A percentile compares a stretch with the other conserved stretches of the same genome.
Evolutionary conservation across 768 basidiomycete species (phyloP).

Genomic region (Pleurotus pulmonarius): DNA sequence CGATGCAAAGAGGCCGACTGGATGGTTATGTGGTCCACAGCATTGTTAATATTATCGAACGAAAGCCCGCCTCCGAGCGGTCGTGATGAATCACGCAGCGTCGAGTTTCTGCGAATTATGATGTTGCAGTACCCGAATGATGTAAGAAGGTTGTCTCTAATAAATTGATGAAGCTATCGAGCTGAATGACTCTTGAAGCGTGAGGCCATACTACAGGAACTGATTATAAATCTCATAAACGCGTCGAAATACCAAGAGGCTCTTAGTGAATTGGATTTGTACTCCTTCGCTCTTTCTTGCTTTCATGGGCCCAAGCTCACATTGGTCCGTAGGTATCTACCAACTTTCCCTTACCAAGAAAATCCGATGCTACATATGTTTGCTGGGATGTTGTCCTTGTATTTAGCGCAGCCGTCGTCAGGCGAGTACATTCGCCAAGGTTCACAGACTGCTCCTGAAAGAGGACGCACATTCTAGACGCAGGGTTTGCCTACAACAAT

Average conservation of each 20-base stretch:
- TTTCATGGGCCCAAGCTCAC: neutral
- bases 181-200: slow-evolving; percentile 40
- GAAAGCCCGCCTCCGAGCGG: slow-evolving; percentile 18
- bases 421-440: too few relatives aligned
- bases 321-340: slow-evolving; percentile 59
- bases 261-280: slow-evolving; percentile 85
- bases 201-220: slow-evolving; percentile 70
- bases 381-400: slow-evolving; percentile 71
- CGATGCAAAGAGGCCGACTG: slow-evolving; percentile 79
- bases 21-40: slow-evolving; percentile 67
- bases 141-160: slow-evolving; percentile 34
- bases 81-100: slow-evolving; percentile 17
- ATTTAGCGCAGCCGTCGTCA: slow-evolving; percentile 43
- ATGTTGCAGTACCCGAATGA: slow-evolving; percentile 67
- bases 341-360: slow-evolving; percentile 84
- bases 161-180: neutral
- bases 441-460: too few relatives aligned
- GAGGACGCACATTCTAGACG: neutral
- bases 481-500: slow-evolving; percentile 22
- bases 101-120: slow-evolving; percentile 66
- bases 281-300: slow-evolving; percentile 20
- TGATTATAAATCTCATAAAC: slow-evolving; percentile 64
- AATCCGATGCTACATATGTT: slow-evolving; percentile 78
- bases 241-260: slow-evolving; percentile 61
- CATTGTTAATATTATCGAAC: slow-evolving; percentile 50